These are phyloP conservation scores for Endoconidiophora polonica DNA, from an alignment of 2,329 filamentous ascomycete species.

Conservation along the genomic window DNA sequence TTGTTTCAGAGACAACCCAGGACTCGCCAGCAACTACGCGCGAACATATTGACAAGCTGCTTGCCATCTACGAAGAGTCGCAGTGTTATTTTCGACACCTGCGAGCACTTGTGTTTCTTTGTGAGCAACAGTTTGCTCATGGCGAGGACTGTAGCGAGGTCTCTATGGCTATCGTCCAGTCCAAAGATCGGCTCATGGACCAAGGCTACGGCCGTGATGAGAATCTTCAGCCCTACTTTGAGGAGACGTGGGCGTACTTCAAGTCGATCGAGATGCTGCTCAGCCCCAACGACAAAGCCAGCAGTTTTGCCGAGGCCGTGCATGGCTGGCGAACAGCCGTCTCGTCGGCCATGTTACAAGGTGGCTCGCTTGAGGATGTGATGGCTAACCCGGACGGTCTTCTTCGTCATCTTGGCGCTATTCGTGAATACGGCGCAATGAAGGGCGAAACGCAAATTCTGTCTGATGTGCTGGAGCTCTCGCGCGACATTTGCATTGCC, in stretches of 20 bases:
- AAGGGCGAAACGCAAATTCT: slow-evolving; percentile 32
- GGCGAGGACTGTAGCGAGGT: slow-evolving; percentile 5
- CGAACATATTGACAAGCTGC: slow-evolving; percentile 28
- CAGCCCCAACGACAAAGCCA: neutral
- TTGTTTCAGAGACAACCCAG: slow-evolving; percentile 17
- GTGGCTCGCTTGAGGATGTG: slow-evolving; percentile 12
- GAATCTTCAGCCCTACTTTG: slow-evolving; percentile 7
- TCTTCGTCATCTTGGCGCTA: slow-evolving; percentile 31
- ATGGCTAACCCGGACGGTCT: slow-evolving; percentile 27
- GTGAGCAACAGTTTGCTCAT: slow-evolving; percentile 16
- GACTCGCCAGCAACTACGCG: slow-evolving; percentile 27
- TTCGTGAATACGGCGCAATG: slow-evolving; percentile 35
- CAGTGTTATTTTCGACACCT: slow-evolving; percentile 36
- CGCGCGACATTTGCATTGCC: slow-evolving; percentile 23
- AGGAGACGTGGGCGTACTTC: slow-evolving; percentile 12
- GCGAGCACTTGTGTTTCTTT: slow-evolving; percentile 32
- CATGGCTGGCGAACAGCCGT: slow-evolving; percentile 10
- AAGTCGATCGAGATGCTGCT: slow-evolving; percentile 12
- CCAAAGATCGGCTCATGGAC: slow-evolving; percentile 4
- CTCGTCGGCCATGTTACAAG: slow-evolving; percentile 9
- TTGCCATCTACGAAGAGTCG: slow-evolving; percentile 33
- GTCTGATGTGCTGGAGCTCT: slow-evolving; percentile 30
- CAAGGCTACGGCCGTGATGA: slow-evolving; percentile 10
- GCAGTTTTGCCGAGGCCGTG: slow-evolving; percentile 9
- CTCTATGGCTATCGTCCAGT: neutral